A percentile compares a stretch with the other conserved stretches of the same genome.
Evolutionary conservation across 352 stramenopile species (phyloP).

Genomic region (Phytopythium litorale): DNA sequence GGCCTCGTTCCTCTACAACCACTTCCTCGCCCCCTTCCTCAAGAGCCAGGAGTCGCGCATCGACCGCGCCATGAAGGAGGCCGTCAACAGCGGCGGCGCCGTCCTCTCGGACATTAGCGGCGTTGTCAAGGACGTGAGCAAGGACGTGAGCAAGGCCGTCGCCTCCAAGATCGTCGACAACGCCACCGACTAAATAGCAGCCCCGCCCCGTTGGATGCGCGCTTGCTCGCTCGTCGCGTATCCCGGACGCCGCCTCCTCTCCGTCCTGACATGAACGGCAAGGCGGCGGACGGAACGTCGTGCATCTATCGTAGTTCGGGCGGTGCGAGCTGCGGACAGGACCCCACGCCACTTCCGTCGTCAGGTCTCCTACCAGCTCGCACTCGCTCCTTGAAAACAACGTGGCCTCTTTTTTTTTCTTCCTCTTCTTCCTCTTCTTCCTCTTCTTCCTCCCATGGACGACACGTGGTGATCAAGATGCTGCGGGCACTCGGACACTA

Average conservation of each 20-base stretch:
- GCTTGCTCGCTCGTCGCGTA: neutral
- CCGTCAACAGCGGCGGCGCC: slow-evolving; percentile 61
- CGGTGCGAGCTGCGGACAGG: neutral
- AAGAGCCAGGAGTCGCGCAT: slow-evolving; percentile 81
- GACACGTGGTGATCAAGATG: neutral
- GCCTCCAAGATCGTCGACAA: slow-evolving; percentile 75
- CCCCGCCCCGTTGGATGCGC: neutral
- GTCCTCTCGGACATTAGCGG: slow-evolving; percentile 80
- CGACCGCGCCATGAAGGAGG: slow-evolving; percentile 83
- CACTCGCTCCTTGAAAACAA: slow-evolving; percentile 4
- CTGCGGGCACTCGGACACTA: neutral
- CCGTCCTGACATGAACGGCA: neutral
- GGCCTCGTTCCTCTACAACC: slow-evolving; percentile 94
- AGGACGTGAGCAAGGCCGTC: slow-evolving; percentile 72
- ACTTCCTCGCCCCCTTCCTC: slow-evolving; percentile 89
- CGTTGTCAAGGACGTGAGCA: slow-evolving; percentile 70
- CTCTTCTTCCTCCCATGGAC: neutral
- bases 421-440: slow-evolving; percentile 16
- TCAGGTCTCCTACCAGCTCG: neutral
- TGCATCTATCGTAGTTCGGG: slow-evolving; percentile 3
- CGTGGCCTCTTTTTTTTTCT: slow-evolving; percentile 22
- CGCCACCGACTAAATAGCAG: slow-evolving; percentile 2
- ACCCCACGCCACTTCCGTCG: neutral
- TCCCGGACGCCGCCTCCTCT: neutral
- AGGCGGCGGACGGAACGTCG: neutral